Percentiles rank a stretch among this genome's conserved stretches.
Conservation (phyloP, 768 basidiomycete species). For the Leccinum subtestaceum region DNA sequence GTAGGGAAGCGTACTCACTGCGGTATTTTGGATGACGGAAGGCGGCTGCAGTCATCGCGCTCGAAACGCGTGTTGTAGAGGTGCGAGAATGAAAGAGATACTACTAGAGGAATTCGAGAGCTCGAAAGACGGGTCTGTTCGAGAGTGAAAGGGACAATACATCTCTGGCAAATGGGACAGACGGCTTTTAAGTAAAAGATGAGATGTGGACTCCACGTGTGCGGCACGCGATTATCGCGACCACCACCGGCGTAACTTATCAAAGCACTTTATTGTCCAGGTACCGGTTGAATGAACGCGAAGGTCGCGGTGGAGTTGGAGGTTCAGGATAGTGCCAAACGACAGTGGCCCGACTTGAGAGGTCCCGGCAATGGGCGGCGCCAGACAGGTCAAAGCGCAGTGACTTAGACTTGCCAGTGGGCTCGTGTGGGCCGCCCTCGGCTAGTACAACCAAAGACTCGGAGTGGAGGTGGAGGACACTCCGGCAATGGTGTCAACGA, state of each 20-base stretch:
- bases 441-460: not conserved
- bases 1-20: slow-evolving; percentile 23
- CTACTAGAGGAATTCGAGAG: not conserved
- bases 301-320: slow-evolving; percentile 1
- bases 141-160: slow-evolving; percentile 12
- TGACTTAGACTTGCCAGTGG: not conserved
- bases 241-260: slow-evolving; percentile 1
- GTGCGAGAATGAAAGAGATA: not conserved
- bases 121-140: not conserved
- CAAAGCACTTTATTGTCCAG: slow-evolving; percentile 13
- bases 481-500: not conserved
- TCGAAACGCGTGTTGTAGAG: slow-evolving; percentile 6
- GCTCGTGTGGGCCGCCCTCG: not conserved
- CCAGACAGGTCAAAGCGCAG: not conserved
- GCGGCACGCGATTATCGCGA: slow-evolving; percentile 31
- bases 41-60: slow-evolving; percentile 7
- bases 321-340: not conserved
- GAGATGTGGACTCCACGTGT: slow-evolving; percentile 33
- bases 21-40: slow-evolving; percentile 29
- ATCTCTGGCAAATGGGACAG: slow-evolving; percentile 21
- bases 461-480: not conserved
- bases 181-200: slow-evolving; percentile 27
- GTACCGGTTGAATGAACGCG: slow-evolving; percentile 8
- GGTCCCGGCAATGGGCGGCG: not conserved
- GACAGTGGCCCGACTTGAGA: not conserved